Percentiles rank a stretch among this genome's conserved stretches.
Conservation (phyloP, 257 asterid species). For the Cynanchum wilfordii region DNA sequence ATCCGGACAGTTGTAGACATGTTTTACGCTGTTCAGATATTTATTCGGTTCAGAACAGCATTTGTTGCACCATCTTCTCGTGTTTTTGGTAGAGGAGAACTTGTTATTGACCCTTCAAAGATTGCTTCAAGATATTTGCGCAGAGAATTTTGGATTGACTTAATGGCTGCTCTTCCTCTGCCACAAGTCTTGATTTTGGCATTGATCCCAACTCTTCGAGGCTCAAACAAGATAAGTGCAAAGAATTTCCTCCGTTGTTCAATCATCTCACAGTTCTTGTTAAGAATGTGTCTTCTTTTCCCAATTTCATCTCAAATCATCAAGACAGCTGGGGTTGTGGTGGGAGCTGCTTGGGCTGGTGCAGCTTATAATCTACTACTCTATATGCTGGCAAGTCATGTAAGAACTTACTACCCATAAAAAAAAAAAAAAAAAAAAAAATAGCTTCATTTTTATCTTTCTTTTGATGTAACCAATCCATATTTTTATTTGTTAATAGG, state of each 20-base stretch:
- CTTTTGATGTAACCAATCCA: background rate
- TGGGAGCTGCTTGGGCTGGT: slow-evolving; percentile 78
- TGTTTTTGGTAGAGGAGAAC: slow-evolving; percentile 64
- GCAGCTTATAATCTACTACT: slow-evolving; percentile 67
- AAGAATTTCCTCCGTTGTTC: slow-evolving; percentile 45
- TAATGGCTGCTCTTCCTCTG: slow-evolving; percentile 61
- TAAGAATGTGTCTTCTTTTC: slow-evolving; percentile 47
- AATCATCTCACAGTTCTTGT: slow-evolving; percentile 47
- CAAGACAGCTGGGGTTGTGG: slow-evolving; percentile 55
- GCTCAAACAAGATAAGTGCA: slow-evolving; percentile 41
- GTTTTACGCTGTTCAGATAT: slow-evolving; percentile 46
- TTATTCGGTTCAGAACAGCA: slow-evolving; percentile 53
- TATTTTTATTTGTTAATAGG: slow-evolving; percentile 25
- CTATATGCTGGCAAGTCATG: slow-evolving; percentile 75
- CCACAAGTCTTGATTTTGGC: slow-evolving; percentile 69
- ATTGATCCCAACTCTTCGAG: slow-evolving; percentile 46
- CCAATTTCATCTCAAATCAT: slow-evolving; percentile 62
- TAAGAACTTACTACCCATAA: slow-evolving; percentile 3
- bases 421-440: no score
- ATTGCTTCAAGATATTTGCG: slow-evolving; percentile 50
- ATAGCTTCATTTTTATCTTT: background rate
- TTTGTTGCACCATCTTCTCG: slow-evolving; percentile 70
- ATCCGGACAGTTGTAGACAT: slow-evolving; percentile 43
- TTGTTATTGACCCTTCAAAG: slow-evolving; percentile 52
- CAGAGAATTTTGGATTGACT: slow-evolving; percentile 47